Evolutionary conservation across 1,284 basidiomycete genomes (phyloP).

Genomic region (Puccinia polysora): DNA sequence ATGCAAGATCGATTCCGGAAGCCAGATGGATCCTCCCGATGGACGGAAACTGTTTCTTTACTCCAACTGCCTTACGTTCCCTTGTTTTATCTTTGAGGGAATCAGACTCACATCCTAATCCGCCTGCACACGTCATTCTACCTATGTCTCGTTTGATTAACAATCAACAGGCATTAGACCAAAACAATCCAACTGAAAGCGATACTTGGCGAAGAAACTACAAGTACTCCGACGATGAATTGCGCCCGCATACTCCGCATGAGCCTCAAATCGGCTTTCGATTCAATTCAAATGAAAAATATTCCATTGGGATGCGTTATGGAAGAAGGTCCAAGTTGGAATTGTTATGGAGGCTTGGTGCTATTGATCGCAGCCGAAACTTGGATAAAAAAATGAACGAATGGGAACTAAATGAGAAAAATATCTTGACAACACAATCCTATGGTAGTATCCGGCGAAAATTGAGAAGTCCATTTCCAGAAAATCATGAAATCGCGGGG

Average conservation of each 20-base stretch:
- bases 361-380: slow-evolving; percentile 49
- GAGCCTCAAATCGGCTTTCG: slow-evolving; percentile 53
- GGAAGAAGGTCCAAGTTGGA: slow-evolving; percentile 51
- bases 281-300: slow-evolving; percentile 50
- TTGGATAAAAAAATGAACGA: slow-evolving; percentile 48
- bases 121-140: slow-evolving; percentile 49
- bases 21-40: slow-evolving; percentile 52
- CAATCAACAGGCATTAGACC: slow-evolving; percentile 47
- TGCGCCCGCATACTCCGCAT: slow-evolving; percentile 47
- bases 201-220: no score
- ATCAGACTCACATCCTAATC: slow-evolving; percentile 45
- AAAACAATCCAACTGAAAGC: slow-evolving; percentile 46
- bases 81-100: slow-evolving; percentile 47
- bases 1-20: slow-evolving; percentile 49
- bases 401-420: slow-evolving; percentile 50
- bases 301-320: slow-evolving; percentile 51
- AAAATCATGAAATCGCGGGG: not conserved
- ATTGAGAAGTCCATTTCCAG: not conserved
- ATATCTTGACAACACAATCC: slow-evolving; percentile 48
- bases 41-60: slow-evolving; percentile 53
- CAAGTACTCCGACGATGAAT: not conserved
- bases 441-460: slow-evolving; percentile 48
- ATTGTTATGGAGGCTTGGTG: slow-evolving; percentile 51
- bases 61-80: slow-evolving; percentile 49
- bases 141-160: slow-evolving; percentile 51